Evolutionary conservation across 345 rosid genomes (phyloP).

Genomic region (Salix suchowensis): DNA sequence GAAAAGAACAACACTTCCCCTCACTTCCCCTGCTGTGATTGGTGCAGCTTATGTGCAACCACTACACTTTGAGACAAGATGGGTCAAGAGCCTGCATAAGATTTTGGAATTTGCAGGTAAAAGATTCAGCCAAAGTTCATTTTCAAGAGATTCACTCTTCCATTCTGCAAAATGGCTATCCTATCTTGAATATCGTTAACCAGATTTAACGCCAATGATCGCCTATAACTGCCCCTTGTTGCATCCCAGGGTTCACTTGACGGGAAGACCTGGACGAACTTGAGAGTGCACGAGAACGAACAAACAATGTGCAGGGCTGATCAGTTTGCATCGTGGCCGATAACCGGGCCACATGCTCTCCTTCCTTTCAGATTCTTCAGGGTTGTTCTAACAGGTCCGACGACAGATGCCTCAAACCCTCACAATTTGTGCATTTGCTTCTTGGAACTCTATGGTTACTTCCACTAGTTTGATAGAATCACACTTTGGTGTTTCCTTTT

Average conservation of each 20-base stretch:
- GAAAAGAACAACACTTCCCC: neutral
- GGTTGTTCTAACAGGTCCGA: conserved; percentile 62
- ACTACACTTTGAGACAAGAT: conserved; percentile 85
- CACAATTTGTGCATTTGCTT: conserved; percentile 88
- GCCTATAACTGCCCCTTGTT: neutral
- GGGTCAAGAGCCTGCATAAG: conserved; percentile 76
- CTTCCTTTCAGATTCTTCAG: conserved; percentile 79
- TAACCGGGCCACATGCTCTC: conserved; percentile 62
- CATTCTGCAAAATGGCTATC: neutral
- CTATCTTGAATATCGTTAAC: neutral
- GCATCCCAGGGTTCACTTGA: conserved; percentile 64
- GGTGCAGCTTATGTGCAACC: conserved; percentile 93
- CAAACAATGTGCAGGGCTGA: conserved; percentile 73
- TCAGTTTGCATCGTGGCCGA: conserved; percentile 83
- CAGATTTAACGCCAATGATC: neutral
- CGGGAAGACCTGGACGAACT: conserved; percentile 65
- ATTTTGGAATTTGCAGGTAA: conserved; percentile 89
- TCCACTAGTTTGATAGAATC: conserved; percentile 30
- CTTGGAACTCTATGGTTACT: conserved; percentile 86
- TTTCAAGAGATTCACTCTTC: neutral
- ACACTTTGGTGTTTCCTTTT: neutral
- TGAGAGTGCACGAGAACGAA: conserved; percentile 73
- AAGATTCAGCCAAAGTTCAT: neutral
- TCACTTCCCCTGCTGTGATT: neutral
- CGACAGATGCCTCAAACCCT: conserved; percentile 59